A percentile compares a stretch with the other conserved stretches of the same genome.
Evolutionary conservation across 345 rosid species (phyloP).

Genomic region (Eucalyptus curtisii): DNA sequence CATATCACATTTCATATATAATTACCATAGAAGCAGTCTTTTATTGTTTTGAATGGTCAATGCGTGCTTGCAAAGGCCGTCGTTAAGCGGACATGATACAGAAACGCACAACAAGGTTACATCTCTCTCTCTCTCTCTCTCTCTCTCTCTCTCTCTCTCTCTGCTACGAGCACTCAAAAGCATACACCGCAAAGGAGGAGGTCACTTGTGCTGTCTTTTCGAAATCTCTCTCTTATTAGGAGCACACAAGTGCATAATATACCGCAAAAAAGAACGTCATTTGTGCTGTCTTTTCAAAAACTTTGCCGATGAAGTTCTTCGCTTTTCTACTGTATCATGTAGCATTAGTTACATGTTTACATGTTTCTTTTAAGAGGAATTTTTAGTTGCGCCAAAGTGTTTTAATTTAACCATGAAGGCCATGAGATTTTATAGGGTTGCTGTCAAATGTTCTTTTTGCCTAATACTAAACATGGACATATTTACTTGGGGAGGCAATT

Average conservation of each 20-base stretch:
- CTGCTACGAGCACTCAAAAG: too few species aligned
- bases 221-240: background rate
- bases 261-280: background rate
- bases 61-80: background rate
- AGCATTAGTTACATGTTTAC: background rate
- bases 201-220: too few species aligned
- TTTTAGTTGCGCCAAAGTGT: background rate
- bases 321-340: background rate
- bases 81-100: background rate
- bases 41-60: too few species aligned
- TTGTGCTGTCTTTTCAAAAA: background rate
- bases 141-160: too few species aligned
- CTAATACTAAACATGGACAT: too few species aligned
- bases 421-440: too few species aligned
- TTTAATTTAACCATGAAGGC: background rate
- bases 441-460: too few species aligned
- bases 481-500: rapidly evolving
- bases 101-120: background rate
- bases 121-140: too few species aligned
- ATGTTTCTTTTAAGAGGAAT: background rate
- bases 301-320: background rate
- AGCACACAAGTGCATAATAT: background rate
- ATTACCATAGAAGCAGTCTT: too few species aligned
- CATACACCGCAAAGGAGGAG: too few species aligned
- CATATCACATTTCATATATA: background rate